Conservation (phyloP, 495 filamentous ascomycete genomes). For the Gamarada debralockiae region DNA sequence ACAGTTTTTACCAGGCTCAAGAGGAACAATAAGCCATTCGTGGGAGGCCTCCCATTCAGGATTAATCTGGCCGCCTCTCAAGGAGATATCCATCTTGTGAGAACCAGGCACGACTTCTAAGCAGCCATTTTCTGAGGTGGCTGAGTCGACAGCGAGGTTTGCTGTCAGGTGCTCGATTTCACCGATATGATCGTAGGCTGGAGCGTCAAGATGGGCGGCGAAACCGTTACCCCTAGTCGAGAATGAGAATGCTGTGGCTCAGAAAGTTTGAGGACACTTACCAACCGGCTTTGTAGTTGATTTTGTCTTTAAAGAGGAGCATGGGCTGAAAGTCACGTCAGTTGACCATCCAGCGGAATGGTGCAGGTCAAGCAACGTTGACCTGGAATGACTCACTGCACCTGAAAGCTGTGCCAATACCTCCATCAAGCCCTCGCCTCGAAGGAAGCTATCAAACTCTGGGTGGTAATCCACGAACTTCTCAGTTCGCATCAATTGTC, state of each 20-base stretch:
- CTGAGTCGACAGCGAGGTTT: background rate
- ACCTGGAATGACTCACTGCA: too few relatives aligned
- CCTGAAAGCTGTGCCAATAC: background rate
- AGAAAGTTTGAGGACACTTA: too few relatives aligned
- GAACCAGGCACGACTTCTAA: background rate
- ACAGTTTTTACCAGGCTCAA: background rate
- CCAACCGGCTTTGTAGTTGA: background rate
- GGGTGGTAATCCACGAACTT: background rate
- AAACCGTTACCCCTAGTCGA: background rate
- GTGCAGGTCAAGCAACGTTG: too few relatives aligned
- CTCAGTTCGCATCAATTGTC: background rate
- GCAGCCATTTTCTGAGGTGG: background rate
- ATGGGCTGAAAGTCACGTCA: background rate
- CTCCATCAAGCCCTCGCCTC: background rate
- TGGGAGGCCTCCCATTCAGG: background rate
- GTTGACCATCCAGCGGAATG: too few relatives aligned
- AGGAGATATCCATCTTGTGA: background rate
- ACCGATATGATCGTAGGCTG: background rate
- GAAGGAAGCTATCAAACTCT: background rate
- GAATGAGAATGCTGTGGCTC: too few relatives aligned
- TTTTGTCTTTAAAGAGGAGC: background rate
- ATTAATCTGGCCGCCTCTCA: background rate
- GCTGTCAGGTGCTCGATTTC: background rate
- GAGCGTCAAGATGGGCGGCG: background rate
- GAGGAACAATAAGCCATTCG: background rate